A percentile compares a stretch with the other conserved stretches of the same genome.
Evolutionary conservation across 352 stramenopile species (phyloP).

Genomic region (Phytophthora quininea): DNA sequence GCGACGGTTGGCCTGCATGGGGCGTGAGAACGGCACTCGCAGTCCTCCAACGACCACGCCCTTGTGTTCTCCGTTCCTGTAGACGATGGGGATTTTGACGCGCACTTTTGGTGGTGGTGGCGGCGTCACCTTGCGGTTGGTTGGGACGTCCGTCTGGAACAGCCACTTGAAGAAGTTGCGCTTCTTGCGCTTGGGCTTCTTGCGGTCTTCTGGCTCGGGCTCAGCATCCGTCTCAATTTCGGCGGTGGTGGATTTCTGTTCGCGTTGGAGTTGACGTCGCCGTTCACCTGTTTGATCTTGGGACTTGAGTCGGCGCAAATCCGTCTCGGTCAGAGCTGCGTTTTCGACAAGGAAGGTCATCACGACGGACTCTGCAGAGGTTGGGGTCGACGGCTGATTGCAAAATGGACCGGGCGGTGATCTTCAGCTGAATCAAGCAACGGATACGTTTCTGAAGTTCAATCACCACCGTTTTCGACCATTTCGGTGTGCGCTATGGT

Average conservation of each 20-base stretch:
- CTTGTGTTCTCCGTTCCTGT: conserved; percentile 35
- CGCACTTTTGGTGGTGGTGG: conserved; percentile 19
- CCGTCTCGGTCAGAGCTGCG: neutral
- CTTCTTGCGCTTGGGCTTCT: conserved; percentile 30
- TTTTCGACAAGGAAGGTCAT: conserved; percentile 16
- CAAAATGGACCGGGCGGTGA: conserved; percentile 7
- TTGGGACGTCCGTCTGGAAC: conserved; percentile 23
- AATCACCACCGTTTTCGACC: neutral
- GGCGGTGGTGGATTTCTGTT: conserved; percentile 10
- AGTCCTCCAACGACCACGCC: conserved; percentile 33
- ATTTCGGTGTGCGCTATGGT: neutral
- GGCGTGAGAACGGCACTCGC: conserved; percentile 35
- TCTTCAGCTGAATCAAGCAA: neutral
- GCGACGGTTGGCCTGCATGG: conserved; percentile 37
- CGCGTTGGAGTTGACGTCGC: conserved; percentile 19
- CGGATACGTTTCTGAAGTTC: neutral
- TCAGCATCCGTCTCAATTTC: conserved; percentile 14
- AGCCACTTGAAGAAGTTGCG: conserved; percentile 35
- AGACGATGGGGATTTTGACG: conserved; percentile 42
- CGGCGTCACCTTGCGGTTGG: conserved; percentile 27
- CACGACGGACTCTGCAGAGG: neutral
- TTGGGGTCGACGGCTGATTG: conserved; percentile 3
- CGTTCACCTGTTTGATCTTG: conserved; percentile 18
- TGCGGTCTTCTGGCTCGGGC: neutral
- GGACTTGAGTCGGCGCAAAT: conserved; percentile 26